Evolutionary conservation across 306 rosid species (phyloP), one percentile per base, ranked within the genome.

Genomic region (Dalbergia cultrata): DNA sequence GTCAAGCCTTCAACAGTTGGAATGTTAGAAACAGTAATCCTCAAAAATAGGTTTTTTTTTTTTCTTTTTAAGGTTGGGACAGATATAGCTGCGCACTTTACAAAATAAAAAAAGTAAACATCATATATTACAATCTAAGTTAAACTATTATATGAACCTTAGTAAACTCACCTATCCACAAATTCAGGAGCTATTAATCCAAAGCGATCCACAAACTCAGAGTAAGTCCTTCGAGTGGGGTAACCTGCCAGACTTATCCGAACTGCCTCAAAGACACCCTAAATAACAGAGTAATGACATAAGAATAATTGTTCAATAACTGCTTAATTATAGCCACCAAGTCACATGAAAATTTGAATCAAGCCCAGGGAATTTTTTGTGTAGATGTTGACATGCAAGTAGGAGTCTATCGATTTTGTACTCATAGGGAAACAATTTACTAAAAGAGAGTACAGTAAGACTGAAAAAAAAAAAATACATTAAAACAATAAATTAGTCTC

Each of bases 251-350:
- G 87, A 89, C 99, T 95, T 82, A 95, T 95, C 59, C 99, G 97
- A 80, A 95, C 94, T 81, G 98, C 98, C 85, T 95, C 99, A 74
- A 95, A 89, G 84, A 95, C 99, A 9, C 99, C 99, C 99, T 95
- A 71, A 69, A 85, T 35, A 83, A 49, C 43, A 75, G 59, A 80
- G 44, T 84, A 6, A 79, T 43, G 37, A 9, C 47, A 83, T 9
- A 72, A 34, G 31, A 26, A 26, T 26, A 53, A 60, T 47, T 13
- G 50, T 59, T 75, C 43, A 47, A 62, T 8, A 39, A 58, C 59
- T 56, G 26, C 43, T 53, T 41, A 56, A 76, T 26, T 67, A 18
- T 18, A 67, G 67, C 50, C 69, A 41, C 62, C 70, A 34, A 75
- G 60, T 72, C 72, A 72, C 68, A 66, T 52, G 74, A 80, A 80